phyloP scores from a whole-genome alignment of 2,329 filamentous ascomycete genomes.

The Calonectria hongkongensis region DNA sequence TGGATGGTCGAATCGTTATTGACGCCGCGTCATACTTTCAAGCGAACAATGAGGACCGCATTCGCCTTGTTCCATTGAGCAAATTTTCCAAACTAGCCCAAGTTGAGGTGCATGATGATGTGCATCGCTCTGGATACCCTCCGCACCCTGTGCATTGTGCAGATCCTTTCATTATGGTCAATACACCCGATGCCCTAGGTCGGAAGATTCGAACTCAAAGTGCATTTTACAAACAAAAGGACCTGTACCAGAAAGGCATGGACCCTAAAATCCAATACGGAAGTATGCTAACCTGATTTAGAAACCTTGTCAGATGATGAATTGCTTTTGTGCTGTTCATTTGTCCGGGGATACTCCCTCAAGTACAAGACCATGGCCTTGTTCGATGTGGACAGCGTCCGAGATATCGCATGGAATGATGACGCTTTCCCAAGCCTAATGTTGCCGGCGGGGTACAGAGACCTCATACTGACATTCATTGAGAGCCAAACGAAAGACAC shows the following conservation, averaged over 20 bases:
- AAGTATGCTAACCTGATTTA: not conserved
- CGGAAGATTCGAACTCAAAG: not conserved
- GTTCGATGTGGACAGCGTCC: slow-evolving; percentile 64
- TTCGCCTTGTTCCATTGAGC: not conserved
- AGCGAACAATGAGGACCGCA: not conserved
- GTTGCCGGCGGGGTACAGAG: slow-evolving; percentile 65
- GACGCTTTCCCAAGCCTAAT: slow-evolving; percentile 66
- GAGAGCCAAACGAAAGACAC: slow-evolving; percentile 60
- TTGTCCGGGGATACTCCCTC: slow-evolving; percentile 57
- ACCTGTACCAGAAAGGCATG: not conserved
- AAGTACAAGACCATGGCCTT: slow-evolving; percentile 51
- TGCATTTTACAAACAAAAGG: not conserved
- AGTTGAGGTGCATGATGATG: slow-evolving; percentile 4
- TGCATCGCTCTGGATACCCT: not conserved
- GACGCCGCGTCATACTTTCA: slow-evolving; percentile 48
- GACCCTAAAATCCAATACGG: not conserved
- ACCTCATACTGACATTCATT: slow-evolving; percentile 62
- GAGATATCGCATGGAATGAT: slow-evolving; percentile 65
- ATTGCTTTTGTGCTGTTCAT: slow-evolving; percentile 17
- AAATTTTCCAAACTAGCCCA: not conserved
- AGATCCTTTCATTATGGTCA: no score
- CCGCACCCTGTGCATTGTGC: no score
- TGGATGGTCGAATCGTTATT: slow-evolving; percentile 53
- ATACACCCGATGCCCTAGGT: not conserved
- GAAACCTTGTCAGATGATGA: not conserved